phyloP scores from a whole-genome alignment of 352 stramenopile species.

The Phytophthora ramorum region DNA sequence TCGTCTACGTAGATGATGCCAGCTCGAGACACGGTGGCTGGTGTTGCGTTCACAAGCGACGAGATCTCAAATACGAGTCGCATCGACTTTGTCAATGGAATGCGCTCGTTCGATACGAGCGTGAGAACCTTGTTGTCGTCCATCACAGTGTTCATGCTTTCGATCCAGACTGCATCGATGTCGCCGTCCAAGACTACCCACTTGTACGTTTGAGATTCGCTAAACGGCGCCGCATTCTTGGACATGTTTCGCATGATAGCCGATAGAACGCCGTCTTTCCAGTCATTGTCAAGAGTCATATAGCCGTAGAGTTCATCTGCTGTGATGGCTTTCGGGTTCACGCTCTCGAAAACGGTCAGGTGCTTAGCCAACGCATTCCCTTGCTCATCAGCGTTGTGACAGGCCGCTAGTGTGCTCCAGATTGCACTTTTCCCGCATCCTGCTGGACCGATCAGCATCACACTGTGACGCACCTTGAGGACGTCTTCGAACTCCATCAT shows the following conservation, averaged over 20 bases:
- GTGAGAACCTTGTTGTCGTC: slow-evolving; percentile 96
- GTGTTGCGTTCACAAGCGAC: slow-evolving; percentile 95
- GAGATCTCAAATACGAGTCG: slow-evolving; percentile 98
- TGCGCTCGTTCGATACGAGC: slow-evolving; percentile 97
- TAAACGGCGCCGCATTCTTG: slow-evolving; percentile 91
- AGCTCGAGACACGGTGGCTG: slow-evolving; percentile 95
- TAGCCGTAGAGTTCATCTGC: slow-evolving; percentile 95
- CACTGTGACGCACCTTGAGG: slow-evolving; percentile 94
- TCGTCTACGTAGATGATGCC: slow-evolving; percentile 98
- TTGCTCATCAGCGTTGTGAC: slow-evolving; percentile 61
- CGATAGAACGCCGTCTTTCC: slow-evolving; percentile 96
- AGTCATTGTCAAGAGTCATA: slow-evolving; percentile 98
- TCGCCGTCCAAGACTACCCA: slow-evolving; percentile 95
- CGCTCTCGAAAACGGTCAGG: slow-evolving; percentile 93
- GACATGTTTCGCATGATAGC: slow-evolving; percentile 98
- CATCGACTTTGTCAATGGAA: slow-evolving; percentile 96
- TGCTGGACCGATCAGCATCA: slow-evolving; percentile 96
- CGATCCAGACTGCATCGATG: slow-evolving; percentile 96
- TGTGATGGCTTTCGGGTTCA: slow-evolving; percentile 96
- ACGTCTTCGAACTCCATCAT: slow-evolving; percentile 96
- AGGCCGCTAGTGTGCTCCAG: slow-evolving; percentile 93
- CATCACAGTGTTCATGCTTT: slow-evolving; percentile 94
- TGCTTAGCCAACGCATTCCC: slow-evolving; percentile 85
- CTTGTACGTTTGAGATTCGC: slow-evolving; percentile 86
- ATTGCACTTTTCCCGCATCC: slow-evolving; percentile 96